Evolutionary conservation across 805 yeast genomes (phyloP), one percentile per base, ranked within the genome.

Genomic region (Candida oleophila): DNA sequence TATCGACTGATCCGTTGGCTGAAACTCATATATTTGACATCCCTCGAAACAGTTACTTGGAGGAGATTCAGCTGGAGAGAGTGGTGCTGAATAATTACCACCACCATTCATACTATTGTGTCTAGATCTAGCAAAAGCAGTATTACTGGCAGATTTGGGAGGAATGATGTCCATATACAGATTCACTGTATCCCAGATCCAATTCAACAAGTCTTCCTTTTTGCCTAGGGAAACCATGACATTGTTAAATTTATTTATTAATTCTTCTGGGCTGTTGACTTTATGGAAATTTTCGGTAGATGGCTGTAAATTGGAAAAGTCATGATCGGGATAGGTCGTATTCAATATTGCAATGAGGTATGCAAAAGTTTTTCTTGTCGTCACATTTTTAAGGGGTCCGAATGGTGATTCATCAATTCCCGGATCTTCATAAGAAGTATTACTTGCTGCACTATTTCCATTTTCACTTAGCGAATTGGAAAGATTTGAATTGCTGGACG

Each of bases 281-380:
- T 61, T 53, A 46, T 68, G 74, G 47, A 72, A 72, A 40, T 79
- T 74, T 19, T 69, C 73, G 4, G 80, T 79, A n/a, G 87, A 78
- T 1, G 99, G 99, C 59, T 88, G 89, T 51, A 94, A 77, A 21
- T 85, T 78, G 11, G 95, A 79, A 57, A 92, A 94, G 61, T 94
- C 99, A 59, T 94, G 96, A 63, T 94, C 99, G 0, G 99, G 98
- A 61, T 88, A 92, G 3, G 95, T 85, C 5, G 95, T 87, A 64
- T 94, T 94, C 44, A 94, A 74, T 32, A 91, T 90, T 1, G 96
- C 94, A 49, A 94, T 88, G 41, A 94, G 71, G 60, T 91, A 88
- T 0, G 97, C 94, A 71, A 92, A 94, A 1, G 91, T 83, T 64
- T 89, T 85, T 52, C 97, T 78, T 39, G 96, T 86, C 1, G 94